Conservation (phyloP, 345 rosid genomes). For the Moricandia arvensis region DNA sequence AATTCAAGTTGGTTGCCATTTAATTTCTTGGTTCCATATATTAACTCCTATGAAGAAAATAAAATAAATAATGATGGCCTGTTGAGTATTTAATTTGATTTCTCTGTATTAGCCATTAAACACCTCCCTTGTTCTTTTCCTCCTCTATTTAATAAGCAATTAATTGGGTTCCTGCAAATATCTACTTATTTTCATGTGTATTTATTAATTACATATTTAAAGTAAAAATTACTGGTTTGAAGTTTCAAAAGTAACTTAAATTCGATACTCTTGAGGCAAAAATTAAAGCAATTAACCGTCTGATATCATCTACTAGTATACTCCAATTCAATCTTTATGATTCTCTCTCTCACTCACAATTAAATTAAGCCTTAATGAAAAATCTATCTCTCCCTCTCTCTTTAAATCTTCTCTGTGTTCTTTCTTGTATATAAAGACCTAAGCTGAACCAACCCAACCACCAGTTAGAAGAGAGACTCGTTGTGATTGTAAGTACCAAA, state of each 20-base stretch:
- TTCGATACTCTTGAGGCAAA: conserved; percentile 36
- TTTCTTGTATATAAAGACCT: conserved; percentile 55
- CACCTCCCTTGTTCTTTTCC: conserved; percentile 41
- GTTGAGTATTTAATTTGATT: conserved; percentile 40
- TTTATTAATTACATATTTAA: not conserved
- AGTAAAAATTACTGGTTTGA: conserved; percentile 12
- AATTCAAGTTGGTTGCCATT: conserved; percentile 59
- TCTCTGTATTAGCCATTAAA: conserved; percentile 50
- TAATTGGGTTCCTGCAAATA: conserved; percentile 49
- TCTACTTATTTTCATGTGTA: conserved; percentile 15
- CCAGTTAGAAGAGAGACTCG: conserved; percentile 30
- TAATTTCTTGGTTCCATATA: conserved; percentile 60
- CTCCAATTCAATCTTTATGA: conserved; percentile 51
- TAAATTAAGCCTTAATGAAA: conserved; percentile 69
- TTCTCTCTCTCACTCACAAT: conserved; percentile 57
- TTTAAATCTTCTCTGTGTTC: conserved; percentile 39
- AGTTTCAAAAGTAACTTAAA: conserved; percentile 30
- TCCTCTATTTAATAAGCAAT: conserved; percentile 42
- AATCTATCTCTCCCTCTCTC: conserved; percentile 46
- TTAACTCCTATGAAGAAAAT: conserved; percentile 54
- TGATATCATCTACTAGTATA: conserved; percentile 19
- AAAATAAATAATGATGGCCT: conserved; percentile 34
- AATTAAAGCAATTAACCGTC: conserved; percentile 16
- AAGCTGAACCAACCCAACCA: conserved; percentile 41
- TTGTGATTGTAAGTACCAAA: conserved; percentile 18